A percentile compares a stretch with the other conserved stretches of the same genome.
Conservation (phyloP, 306 rosid genomes). For the apple (Malus domestica) region ASM211411v1 NC_041798.1:2382501-2383000, state of each 20-base stretch:
- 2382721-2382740: neutral
- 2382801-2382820: neutral
- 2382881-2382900: neutral
- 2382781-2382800: neutral
- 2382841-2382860: neutral
- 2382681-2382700: conserved; percentile 7
- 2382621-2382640: neutral
- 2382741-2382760: conserved; percentile 4
- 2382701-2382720: neutral
- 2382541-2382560: neutral
- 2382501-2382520: neutral
- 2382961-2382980: neutral
- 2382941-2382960: no score
- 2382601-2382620: neutral
- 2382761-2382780: conserved; percentile 2
- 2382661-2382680: neutral
- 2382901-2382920: neutral
- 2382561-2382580: neutral
- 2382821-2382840: neutral
- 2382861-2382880: neutral
- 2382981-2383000: neutral
- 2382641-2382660: neutral
- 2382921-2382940: neutral
- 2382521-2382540: neutral
- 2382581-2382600: neutral